These are phyloP conservation scores for Myochromella boudieri DNA, from an alignment of 768 basidiomycete genomes.

Conservation along the genomic window DNA sequence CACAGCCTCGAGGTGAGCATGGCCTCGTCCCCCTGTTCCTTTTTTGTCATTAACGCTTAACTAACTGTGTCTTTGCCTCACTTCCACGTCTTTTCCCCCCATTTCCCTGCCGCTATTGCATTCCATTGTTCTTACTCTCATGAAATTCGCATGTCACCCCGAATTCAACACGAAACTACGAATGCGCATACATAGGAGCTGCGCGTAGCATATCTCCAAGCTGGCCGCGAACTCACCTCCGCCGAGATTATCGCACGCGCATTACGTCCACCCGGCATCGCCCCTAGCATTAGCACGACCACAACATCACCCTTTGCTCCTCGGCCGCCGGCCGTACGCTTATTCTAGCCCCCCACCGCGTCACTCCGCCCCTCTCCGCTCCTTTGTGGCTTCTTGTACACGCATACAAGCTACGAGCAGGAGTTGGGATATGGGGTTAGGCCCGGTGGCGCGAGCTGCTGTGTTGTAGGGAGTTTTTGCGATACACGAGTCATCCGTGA, in stretches of 20 bases:
- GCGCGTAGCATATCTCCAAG: slow-evolving; percentile 42
- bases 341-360: neutral
- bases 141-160: too few species aligned
- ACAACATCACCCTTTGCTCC: neutral
- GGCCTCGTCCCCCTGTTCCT: neutral
- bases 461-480: too few species aligned
- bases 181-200: slow-evolving; percentile 58
- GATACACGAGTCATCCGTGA: too few species aligned
- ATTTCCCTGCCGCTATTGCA: neutral
- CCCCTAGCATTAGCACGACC: neutral
- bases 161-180: too few species aligned
- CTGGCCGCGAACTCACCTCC: slow-evolving; percentile 46
- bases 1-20: slow-evolving; percentile 49
- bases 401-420: too few species aligned
- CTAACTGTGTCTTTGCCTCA: neutral
- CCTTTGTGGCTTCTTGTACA: neutral
- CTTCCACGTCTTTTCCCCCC: neutral
- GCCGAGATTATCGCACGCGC: slow-evolving; percentile 28
- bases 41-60: neutral
- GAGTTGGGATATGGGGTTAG: too few species aligned
- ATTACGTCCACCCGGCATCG: neutral
- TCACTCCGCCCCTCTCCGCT: neutral
- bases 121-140: neutral
- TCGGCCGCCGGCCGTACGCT: slow-evolving; percentile 1
- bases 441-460: too few species aligned